These are phyloP conservation scores for Exobasidium cylindrosporum DNA, from an alignment of 1,284 basidiomycete species.

Conservation along the genomic window DNA sequence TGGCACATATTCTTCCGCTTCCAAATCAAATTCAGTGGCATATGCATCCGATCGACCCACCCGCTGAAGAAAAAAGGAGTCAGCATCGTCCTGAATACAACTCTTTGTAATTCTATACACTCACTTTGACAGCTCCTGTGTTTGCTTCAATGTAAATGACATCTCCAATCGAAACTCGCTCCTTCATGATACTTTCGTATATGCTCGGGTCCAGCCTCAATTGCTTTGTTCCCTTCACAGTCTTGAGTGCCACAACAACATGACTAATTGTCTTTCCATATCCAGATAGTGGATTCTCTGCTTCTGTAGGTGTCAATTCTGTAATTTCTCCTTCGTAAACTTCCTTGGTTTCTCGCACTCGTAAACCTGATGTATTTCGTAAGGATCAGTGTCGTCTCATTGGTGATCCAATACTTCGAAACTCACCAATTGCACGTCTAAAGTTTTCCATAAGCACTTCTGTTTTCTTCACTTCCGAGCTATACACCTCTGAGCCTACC, in stretches of 20 bases:
- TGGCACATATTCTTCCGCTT: conserved; percentile 96
- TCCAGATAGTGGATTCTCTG: conserved; percentile 61
- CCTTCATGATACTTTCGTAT: conserved; percentile 96
- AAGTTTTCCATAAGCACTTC: conserved; percentile 96
- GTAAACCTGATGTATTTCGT: conserved; percentile 61
- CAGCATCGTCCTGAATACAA: background rate
- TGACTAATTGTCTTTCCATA: conserved; percentile 98
- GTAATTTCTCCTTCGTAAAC: conserved; percentile 99
- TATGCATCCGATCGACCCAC: conserved; percentile 97
- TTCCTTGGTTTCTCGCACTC: conserved; percentile 79
- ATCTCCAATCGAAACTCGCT: conserved; percentile 93
- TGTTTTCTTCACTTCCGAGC: conserved; percentile 96
- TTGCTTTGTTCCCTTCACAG: conserved; percentile 97
- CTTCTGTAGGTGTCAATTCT: conserved; percentile 83
- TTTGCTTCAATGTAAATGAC: conserved; percentile 94
- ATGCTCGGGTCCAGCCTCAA: conserved; percentile 89
- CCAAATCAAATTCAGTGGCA: conserved; percentile 95
- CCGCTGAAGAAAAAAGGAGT: conserved; percentile 60
- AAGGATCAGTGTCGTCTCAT: too few relatives aligned
- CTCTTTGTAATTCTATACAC: background rate
- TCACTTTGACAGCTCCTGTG: conserved; percentile 77
- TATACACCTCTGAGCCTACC: conserved; percentile 96
- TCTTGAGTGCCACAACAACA: conserved; percentile 93
- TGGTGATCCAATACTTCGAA: too few relatives aligned
- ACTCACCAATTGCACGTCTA: conserved; percentile 86